Conservation (phyloP, 108 stramenopile species). For the Pseudonitzschia delicatissima region DNA sequence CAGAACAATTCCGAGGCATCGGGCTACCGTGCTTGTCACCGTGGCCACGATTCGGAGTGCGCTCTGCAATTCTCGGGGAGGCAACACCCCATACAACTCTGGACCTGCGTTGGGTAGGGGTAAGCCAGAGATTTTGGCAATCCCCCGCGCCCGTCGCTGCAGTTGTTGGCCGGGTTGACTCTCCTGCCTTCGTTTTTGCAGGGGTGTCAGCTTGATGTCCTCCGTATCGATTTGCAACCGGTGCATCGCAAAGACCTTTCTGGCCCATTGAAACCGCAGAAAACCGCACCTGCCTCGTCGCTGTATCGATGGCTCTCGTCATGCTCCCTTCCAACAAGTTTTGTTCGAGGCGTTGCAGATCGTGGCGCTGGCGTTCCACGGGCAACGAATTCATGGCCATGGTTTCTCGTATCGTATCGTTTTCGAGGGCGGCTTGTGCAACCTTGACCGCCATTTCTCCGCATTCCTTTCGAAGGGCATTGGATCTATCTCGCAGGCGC, state of each 20-base stretch:
- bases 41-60: slow-evolving; percentile 72
- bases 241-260: slow-evolving; percentile 69
- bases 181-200: slow-evolving; percentile 20
- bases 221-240: slow-evolving; percentile 59
- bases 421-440: slow-evolving; percentile 29
- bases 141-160: slow-evolving; percentile 48
- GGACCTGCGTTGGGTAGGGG: slow-evolving; percentile 81
- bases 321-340: slow-evolving; percentile 26
- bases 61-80: slow-evolving; percentile 63
- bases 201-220: slow-evolving; percentile 24
- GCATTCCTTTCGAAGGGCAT: slow-evolving; percentile 25
- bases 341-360: slow-evolving; percentile 29
- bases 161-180: slow-evolving; percentile 3
- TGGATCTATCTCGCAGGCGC: slow-evolving; percentile 24
- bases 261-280: slow-evolving; percentile 63
- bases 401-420: slow-evolving; percentile 31
- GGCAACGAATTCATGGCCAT: not conserved
- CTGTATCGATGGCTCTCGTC: slow-evolving; percentile 23
- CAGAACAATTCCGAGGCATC: slow-evolving; percentile 69
- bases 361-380: slow-evolving; percentile 13
- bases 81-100: slow-evolving; percentile 72
- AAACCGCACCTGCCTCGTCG: slow-evolving; percentile 45
- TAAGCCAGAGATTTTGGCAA: slow-evolving; percentile 77
- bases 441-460: slow-evolving; percentile 29
- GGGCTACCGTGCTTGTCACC: slow-evolving; percentile 60